phyloP scores from a whole-genome alignment of 148 eudicot species.

The Vaccinium corymbosum region DNA sequence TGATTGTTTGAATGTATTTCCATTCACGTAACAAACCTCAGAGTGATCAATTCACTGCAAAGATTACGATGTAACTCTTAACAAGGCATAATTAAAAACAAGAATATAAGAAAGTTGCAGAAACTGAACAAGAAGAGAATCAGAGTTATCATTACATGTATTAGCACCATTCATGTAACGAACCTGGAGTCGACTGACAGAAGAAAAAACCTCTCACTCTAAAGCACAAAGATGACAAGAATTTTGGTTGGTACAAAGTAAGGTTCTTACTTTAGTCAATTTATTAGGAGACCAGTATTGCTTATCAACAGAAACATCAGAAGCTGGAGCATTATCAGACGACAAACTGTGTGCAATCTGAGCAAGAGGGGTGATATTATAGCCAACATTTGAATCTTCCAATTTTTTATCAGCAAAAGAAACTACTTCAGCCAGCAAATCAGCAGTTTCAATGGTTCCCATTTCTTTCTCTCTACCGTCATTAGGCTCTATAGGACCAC shows the following conservation, averaged over 20 bases:
- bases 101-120: neutral
- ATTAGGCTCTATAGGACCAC: conserved; percentile 11
- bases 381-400: conserved; percentile 22
- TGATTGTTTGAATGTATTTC: neutral
- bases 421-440: conserved; percentile 21
- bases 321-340: conserved; percentile 18
- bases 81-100: neutral
- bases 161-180: neutral
- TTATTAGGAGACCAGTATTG: conserved; percentile 28
- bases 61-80: neutral
- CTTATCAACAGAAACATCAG: conserved; percentile 18
- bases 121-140: neutral
- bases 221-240: conserved; percentile 1
- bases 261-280: conserved; percentile 43
- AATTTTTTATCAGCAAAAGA: conserved; percentile 17
- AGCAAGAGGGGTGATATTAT: conserved; percentile 16
- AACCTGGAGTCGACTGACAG: neutral
- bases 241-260: conserved; percentile 7
- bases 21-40: neutral
- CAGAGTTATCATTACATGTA: neutral
- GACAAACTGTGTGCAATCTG: conserved; percentile 20
- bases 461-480: conserved; percentile 19
- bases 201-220: neutral
- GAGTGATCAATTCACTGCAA: neutral
- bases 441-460: conserved; percentile 13